A percentile compares a stretch with the other conserved stretches of the same genome.
These are phyloP conservation scores for Schizochytrium sp. DNA, from an alignment of 108 stramenopile species.

Conservation along the genomic window DNA sequence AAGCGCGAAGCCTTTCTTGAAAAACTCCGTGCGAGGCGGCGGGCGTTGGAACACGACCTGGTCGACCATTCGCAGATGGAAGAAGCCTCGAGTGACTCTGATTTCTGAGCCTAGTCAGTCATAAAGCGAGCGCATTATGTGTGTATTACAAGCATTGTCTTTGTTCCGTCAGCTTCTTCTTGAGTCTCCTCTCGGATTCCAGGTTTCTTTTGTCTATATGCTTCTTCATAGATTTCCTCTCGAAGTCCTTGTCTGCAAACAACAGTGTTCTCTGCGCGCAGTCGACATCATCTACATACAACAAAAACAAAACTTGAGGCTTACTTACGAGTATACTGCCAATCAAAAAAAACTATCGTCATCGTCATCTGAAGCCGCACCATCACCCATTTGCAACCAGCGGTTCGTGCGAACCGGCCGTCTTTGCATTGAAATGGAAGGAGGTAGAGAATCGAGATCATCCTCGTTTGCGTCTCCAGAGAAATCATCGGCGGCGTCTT, in stretches of 20 bases:
- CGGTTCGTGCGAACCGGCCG: not conserved
- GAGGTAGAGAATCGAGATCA: not conserved
- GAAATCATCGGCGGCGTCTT: not conserved
- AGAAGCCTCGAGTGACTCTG: not conserved
- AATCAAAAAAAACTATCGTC: not conserved
- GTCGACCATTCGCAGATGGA: not conserved
- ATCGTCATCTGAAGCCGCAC: not conserved
- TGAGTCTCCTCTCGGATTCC: no score
- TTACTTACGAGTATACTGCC: no score
- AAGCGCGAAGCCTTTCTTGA: not conserved
- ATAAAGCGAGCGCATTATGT: no score
- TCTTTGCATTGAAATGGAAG: not conserved
- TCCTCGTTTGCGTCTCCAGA: not conserved
- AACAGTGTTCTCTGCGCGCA: no score
- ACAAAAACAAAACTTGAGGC: no score
- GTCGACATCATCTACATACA: no score
- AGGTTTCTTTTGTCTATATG: no score
- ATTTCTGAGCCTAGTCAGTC: not conserved
- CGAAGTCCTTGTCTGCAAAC: no score
- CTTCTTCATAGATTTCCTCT: no score
- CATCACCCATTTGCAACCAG: not conserved
- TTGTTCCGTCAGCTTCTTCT: no score
- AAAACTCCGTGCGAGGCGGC: not conserved
- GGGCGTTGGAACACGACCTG: not conserved
- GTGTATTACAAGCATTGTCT: no score